These are phyloP conservation scores for Mortierella alpina DNA, from an alignment of 192 early-diverging fungal species.

Conservation along the genomic window DNA sequence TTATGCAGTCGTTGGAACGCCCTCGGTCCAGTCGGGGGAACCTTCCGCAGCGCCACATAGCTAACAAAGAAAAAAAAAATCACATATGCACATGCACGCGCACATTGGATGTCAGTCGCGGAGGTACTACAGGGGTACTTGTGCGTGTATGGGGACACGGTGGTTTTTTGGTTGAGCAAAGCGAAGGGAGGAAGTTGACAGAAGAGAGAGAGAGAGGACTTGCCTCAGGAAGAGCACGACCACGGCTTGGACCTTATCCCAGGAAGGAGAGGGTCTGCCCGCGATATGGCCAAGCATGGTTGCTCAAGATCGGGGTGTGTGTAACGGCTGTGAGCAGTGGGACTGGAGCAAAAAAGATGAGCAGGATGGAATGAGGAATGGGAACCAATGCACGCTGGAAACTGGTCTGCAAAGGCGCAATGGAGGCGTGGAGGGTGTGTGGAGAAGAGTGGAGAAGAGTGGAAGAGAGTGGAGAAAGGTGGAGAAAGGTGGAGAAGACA, in stretches of 20 bases:
- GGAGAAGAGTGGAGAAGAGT: not conserved
- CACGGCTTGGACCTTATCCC: slow-evolving; percentile 83
- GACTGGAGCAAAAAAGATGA: not conserved
- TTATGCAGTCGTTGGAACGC: slow-evolving; percentile 30
- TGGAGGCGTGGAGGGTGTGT: not conserved
- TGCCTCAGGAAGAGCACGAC: slow-evolving; percentile 64
- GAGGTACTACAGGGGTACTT: too few species aligned
- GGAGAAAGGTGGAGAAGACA: not conserved
- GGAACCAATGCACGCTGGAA: not conserved
- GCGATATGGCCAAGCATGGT: slow-evolving; percentile 92
- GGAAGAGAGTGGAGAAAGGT: not conserved
- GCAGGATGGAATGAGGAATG: not conserved
- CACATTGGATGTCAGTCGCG: too few species aligned
- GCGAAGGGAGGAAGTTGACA: not conserved
- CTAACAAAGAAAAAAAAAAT: slow-evolving; percentile 14
- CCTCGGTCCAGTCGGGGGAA: slow-evolving; percentile 28
- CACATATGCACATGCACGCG: not conserved
- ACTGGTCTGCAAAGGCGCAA: not conserved
- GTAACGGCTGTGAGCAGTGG: not conserved
- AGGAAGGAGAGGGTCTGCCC: slow-evolving; percentile 89
- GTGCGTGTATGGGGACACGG: not conserved
- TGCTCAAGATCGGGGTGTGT: not conserved
- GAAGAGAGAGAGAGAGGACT: not conserved
- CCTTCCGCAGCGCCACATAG: slow-evolving; percentile 27
- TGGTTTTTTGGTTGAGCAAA: not conserved